Conservation (phyloP, 345 rosid genomes). For the Lepidium didymum region DNA sequence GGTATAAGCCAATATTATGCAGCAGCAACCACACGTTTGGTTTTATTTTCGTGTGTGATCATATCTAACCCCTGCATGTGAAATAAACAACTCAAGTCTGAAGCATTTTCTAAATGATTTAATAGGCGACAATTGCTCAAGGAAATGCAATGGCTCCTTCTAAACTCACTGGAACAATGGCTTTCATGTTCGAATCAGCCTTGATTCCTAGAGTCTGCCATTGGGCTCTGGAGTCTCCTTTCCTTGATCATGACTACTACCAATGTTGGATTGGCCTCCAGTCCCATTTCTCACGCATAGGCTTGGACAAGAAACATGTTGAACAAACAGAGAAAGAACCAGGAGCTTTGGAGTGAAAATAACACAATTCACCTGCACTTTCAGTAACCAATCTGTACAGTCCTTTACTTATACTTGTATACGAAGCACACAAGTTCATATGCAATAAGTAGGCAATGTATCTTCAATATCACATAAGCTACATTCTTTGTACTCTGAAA, state of each 20-base stretch:
- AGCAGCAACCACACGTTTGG: background rate
- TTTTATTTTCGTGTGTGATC: background rate
- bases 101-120: background rate
- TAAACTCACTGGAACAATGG: constrained; percentile 72
- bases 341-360: constrained; percentile 11
- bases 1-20: constrained; percentile 35
- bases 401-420: background rate
- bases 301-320: background rate
- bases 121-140: constrained; percentile 55
- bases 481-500: constrained; percentile 5
- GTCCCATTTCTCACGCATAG: constrained; percentile 61
- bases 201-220: constrained; percentile 79
- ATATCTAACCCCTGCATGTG: background rate
- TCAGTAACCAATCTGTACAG: constrained; percentile 16
- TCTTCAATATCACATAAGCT: background rate
- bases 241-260: constrained; percentile 65
- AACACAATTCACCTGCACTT: background rate
- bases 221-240: constrained; percentile 81
- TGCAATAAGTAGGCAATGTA: constrained; percentile 5
- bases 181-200: constrained; percentile 93
- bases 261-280: constrained; percentile 91
- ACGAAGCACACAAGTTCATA: constrained; percentile 7
- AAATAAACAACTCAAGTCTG: background rate
- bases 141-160: constrained; percentile 62
- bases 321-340: background rate